Evolutionary conservation across 2,329 filamentous ascomycete species (phyloP).

Genomic region (Diplodia sapinea): DNA sequence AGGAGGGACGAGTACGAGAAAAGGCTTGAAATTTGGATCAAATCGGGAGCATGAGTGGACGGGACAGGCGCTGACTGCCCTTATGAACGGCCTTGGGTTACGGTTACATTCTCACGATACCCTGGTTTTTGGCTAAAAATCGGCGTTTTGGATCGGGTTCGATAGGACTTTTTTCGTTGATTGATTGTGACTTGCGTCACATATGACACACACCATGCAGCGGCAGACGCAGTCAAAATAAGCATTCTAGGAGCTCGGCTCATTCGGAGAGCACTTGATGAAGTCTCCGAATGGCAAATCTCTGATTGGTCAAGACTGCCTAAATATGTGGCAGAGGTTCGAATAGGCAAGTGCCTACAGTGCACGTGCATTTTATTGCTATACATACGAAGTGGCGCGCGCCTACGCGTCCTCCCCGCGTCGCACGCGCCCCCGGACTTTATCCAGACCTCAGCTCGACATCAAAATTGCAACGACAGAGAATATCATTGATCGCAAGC

Average conservation of each 20-base stretch:
- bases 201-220: neutral
- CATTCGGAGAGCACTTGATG: neutral
- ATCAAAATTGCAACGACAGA: neutral
- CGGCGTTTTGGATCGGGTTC: neutral
- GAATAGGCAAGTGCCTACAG: slow-evolving; percentile 1
- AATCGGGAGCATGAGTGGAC: neutral
- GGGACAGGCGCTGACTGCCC: neutral
- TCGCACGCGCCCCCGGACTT: slow-evolving; percentile 18
- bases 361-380: neutral
- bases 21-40: slow-evolving; percentile 14
- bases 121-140: slow-evolving; percentile 16
- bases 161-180: neutral
- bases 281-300: neutral
- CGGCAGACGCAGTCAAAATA: neutral
- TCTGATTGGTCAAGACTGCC: slow-evolving; percentile 4
- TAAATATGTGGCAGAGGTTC: neutral
- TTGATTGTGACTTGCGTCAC: neutral
- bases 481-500: neutral
- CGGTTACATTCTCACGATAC: slow-evolving; percentile 25
- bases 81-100: slow-evolving; percentile 20
- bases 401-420: slow-evolving; percentile 14
- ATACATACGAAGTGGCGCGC: slow-evolving; percentile 6
- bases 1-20: slow-evolving; percentile 64
- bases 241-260: neutral
- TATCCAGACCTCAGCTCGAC: slow-evolving; percentile 24